These are phyloP conservation scores for Gossypium mustelinum DNA, from an alignment of 345 rosid genomes.

Conservation along the genomic window DNA sequence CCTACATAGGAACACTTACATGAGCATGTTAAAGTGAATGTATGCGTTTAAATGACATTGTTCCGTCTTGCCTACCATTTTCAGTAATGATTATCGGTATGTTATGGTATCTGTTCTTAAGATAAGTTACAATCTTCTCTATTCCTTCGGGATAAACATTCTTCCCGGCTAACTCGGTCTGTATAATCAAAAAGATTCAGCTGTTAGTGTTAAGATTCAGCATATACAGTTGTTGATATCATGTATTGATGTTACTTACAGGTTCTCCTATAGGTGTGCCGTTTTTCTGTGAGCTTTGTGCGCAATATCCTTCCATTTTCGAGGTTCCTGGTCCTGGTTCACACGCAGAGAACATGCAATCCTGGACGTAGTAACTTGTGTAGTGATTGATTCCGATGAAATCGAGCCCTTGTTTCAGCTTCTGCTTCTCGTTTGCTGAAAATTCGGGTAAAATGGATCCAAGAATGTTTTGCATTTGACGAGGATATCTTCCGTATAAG, in stretches of 20 bases:
- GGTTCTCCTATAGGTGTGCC: slow-evolving; percentile 44
- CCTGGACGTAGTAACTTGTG: slow-evolving; percentile 45
- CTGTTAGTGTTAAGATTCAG: background rate
- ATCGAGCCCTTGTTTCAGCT: slow-evolving; percentile 35
- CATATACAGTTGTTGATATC: background rate
- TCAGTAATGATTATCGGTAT: slow-evolving; percentile 57
- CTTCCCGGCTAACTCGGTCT: slow-evolving; percentile 17
- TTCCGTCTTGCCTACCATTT: slow-evolving; percentile 32
- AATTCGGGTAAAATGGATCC: slow-evolving; percentile 44
- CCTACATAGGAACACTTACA: slow-evolving; percentile 15
- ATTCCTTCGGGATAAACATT: slow-evolving; percentile 46
- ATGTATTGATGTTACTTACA: slow-evolving; percentile 26
- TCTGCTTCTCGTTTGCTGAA: slow-evolving; percentile 34
- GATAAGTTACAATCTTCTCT: slow-evolving; percentile 41
- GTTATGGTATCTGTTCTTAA: slow-evolving; percentile 43
- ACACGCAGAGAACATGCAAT: slow-evolving; percentile 46
- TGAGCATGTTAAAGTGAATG: background rate
- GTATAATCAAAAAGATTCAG: background rate
- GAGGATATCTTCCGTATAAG: slow-evolving; percentile 53
- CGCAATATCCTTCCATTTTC: slow-evolving; percentile 40
- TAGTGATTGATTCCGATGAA: slow-evolving; percentile 70
- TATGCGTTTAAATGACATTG: background rate
- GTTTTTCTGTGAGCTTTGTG: slow-evolving; percentile 4
- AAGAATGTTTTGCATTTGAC: slow-evolving; percentile 43
- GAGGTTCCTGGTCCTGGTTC: slow-evolving; percentile 48